phyloP scores from a whole-genome alignment of 2,329 filamentous ascomycete species.

The Ascochyta fabae region DNA sequence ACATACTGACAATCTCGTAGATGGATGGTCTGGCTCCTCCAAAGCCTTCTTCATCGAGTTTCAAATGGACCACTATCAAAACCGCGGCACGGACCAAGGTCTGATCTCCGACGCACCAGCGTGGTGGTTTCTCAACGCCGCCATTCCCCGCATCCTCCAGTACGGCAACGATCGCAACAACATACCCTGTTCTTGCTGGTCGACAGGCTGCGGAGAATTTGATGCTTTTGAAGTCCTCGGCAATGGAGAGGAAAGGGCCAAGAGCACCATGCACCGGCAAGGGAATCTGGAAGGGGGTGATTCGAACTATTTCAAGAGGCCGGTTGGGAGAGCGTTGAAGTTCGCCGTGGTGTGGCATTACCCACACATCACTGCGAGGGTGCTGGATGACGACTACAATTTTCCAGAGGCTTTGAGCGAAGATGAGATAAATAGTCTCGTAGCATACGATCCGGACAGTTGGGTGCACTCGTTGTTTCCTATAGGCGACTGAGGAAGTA shows the following conservation, averaged over 20 bases:
- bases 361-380: slow-evolving; percentile 40
- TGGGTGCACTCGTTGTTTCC: slow-evolving; percentile 50
- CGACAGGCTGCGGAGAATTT: slow-evolving; percentile 72
- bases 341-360: slow-evolving; percentile 57
- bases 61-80: slow-evolving; percentile 62
- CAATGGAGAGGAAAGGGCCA: slow-evolving; percentile 68
- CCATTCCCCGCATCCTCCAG: slow-evolving; percentile 73
- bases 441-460: slow-evolving; percentile 44
- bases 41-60: slow-evolving; percentile 79
- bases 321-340: slow-evolving; percentile 65
- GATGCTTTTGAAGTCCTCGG: slow-evolving; percentile 77
- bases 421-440: slow-evolving; percentile 44
- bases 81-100: slow-evolving; percentile 39
- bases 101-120: slow-evolving; percentile 71
- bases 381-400: slow-evolving; percentile 49
- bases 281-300: slow-evolving; percentile 67
- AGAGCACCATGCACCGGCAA: slow-evolving; percentile 70
- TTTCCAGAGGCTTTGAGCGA: slow-evolving; percentile 47
- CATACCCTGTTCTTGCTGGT: slow-evolving; percentile 73
- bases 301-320: slow-evolving; percentile 75
- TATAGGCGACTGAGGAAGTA: slow-evolving; percentile 35
- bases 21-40: slow-evolving; percentile 73
- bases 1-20: slow-evolving; percentile 45
- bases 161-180: slow-evolving; percentile 61
- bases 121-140: slow-evolving; percentile 76